Evolutionary conservation across 148 eudicot species (phyloP), one percentile per base, ranked within the genome.

Genomic region (Heliamphora exappendiculata): DNA sequence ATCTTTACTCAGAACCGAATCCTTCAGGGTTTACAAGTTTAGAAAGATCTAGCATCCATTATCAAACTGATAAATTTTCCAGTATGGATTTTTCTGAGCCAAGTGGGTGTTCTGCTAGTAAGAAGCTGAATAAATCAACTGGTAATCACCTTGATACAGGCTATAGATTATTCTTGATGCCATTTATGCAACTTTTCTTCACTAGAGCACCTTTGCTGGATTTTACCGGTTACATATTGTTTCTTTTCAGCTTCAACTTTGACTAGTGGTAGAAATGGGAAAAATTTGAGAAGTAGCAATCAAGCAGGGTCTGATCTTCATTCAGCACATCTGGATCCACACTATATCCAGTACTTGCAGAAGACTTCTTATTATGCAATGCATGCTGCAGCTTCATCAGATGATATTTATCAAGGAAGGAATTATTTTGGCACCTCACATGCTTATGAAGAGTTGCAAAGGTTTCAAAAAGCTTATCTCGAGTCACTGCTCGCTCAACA

Each of bases 401-500:
- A 66, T 51, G 75, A 76, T 76, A 41, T 50, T 76, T 75, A 74
- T 78, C 77, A 42, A 67, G 81, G 76, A 67, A 70, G 76, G 59
- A 79, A 63, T 22, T 76, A n/a, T 39, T 47, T 66, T 42, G 63
- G 76, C 66, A 36, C 50, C 62, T 63, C 78, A 7, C 84, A 63
- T 39, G 62, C 81, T 33, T 66, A 62, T 62, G 79, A 54, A 47
- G 81, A 79, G 67, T 62, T 86, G 70, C 82, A 78, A 64, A 74
- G 49, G 26, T 70, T 79, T 55, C 86, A 85, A 54, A 80, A 78
- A 72, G 81, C 82, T 37, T 84, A 84, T 66, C 67, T 85, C 29
- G 86, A 86, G 77, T 70, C 88, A 33, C 34, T 88, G 76, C 78
- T 87, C 62, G 76, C 83, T 77, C 86, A 84, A 64, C 85, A 82